A percentile compares a stretch with the other conserved stretches of the same genome.
Conservation (phyloP, 345 rosid genomes). For the Moringa oleifera region DNA sequence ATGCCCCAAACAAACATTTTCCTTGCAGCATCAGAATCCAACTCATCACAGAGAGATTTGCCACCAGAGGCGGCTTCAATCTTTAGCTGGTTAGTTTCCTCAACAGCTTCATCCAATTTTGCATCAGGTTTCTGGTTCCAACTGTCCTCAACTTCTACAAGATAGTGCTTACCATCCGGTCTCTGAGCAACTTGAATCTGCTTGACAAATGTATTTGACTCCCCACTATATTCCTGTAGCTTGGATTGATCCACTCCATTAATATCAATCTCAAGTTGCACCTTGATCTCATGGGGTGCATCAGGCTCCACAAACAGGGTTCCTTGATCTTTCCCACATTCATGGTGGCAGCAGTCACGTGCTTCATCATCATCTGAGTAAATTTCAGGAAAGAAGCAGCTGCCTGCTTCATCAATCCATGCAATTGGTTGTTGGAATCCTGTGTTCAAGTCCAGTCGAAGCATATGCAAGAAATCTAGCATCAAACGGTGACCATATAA, state of each 20-base stretch:
- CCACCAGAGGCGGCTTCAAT: slow-evolving; percentile 3
- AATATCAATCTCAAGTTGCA: slow-evolving; percentile 80
- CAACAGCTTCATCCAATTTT: slow-evolving; percentile 31
- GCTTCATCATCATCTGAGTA: slow-evolving; percentile 34
- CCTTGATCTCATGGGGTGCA: slow-evolving; percentile 60
- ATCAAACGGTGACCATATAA: slow-evolving; percentile 37
- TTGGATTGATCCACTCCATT: slow-evolving; percentile 43
- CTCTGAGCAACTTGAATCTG: slow-evolving; percentile 33
- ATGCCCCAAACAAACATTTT: slow-evolving; percentile 52
- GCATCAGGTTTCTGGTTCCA: slow-evolving; percentile 34
- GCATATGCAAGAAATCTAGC: slow-evolving; percentile 86
- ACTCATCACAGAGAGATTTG: slow-evolving; percentile 15
- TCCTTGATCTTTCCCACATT: slow-evolving; percentile 26
- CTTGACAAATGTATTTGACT: slow-evolving; percentile 47
- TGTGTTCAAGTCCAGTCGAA: slow-evolving; percentile 55
- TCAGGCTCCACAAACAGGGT: slow-evolving; percentile 12
- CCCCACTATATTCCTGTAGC: slow-evolving; percentile 68
- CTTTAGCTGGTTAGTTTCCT: slow-evolving; percentile 26
- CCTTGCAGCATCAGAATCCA: slow-evolving; percentile 40
- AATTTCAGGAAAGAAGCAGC: slow-evolving; percentile 80
- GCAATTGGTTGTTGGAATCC: slow-evolving; percentile 66
- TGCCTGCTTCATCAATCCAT: slow-evolving; percentile 84
- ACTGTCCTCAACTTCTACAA: slow-evolving; percentile 42
- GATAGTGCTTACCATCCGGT: slow-evolving; percentile 18
- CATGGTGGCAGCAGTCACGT: slow-evolving; percentile 33